Percentiles rank a stretch among this genome's conserved stretches.
phyloP scores from a whole-genome alignment of 805 yeast species.

The Scheffersomyces lignosus region DNA sequence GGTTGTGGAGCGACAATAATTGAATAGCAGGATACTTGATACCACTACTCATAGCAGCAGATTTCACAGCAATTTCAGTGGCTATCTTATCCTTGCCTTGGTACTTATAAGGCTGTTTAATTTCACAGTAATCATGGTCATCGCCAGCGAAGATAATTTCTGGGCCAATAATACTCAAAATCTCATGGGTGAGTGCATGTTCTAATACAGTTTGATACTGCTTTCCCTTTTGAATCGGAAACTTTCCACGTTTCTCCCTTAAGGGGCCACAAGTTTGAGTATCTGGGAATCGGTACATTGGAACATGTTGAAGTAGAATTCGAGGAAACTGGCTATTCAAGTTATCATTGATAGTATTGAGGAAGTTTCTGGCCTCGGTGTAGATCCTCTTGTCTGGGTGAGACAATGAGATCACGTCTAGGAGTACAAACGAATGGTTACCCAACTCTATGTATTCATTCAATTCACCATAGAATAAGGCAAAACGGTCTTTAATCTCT shows the following conservation, averaged over 20 bases:
- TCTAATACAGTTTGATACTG: conserved; percentile 93
- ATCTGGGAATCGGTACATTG: conserved; percentile 69
- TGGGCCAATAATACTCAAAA: conserved; percentile 65
- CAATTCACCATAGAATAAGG: conserved; percentile 71
- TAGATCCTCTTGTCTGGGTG: conserved; percentile 46
- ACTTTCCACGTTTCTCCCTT: conserved; percentile 64
- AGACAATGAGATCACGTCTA: conserved; percentile 84
- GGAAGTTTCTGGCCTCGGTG: conserved; percentile 54
- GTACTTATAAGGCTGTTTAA: conserved; percentile 47
- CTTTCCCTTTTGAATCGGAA: conserved; percentile 72
- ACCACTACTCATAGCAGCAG: conserved; percentile 93
- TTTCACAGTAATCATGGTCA: conserved; percentile 94
- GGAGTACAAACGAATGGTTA: conserved; percentile 68
- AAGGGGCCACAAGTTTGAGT: conserved; percentile 69
- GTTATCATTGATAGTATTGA: conserved; percentile 34
- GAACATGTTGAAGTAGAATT: conserved; percentile 82
- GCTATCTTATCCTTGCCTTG: conserved; percentile 18
- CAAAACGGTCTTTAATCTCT: conserved; percentile 60
- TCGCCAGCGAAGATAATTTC: conserved; percentile 82
- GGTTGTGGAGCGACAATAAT: conserved; percentile 64
- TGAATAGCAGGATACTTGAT: conserved; percentile 84
- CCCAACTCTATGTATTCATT: conserved; percentile 55
- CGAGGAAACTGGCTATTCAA: conserved; percentile 48
- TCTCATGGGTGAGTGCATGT: conserved; percentile 53
- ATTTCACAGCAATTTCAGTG: conserved; percentile 79